Conservation (phyloP, 306 rosid genomes). For the Vigna angularis region DNA sequence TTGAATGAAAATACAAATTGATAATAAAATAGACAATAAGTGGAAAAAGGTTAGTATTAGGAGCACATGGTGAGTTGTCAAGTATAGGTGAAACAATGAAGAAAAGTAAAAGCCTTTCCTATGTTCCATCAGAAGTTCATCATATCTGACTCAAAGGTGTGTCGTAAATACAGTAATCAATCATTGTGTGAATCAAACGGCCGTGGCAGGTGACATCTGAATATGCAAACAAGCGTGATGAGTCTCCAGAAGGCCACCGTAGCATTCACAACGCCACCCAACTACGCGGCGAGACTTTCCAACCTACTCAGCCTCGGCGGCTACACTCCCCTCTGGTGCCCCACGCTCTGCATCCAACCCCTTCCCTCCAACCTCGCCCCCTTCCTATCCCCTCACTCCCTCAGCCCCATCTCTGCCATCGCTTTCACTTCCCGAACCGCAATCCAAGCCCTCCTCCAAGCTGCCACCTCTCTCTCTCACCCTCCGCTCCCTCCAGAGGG, state of each 20-base stretch:
- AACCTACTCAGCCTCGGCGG: conserved; percentile 54
- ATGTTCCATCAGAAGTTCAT: too few relatives aligned
- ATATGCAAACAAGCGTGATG: background rate
- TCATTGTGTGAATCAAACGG: too few relatives aligned
- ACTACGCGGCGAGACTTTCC: conserved; percentile 69
- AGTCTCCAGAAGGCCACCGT: conserved; percentile 37
- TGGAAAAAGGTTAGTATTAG: too few relatives aligned
- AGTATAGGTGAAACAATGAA: too few relatives aligned
- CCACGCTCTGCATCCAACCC: conserved; percentile 59
- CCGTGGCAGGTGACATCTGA: background rate
- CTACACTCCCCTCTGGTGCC: conserved; percentile 65
- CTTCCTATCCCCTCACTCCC: conserved; percentile 54
- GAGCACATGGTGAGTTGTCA: too few relatives aligned
- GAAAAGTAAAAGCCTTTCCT: too few relatives aligned
- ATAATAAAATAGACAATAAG: too few relatives aligned
- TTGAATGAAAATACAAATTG: too few relatives aligned
- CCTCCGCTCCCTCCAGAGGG: conserved; percentile 61
- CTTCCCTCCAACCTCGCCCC: conserved; percentile 57
- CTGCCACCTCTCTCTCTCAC: conserved; percentile 43
- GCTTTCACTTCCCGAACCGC: conserved; percentile 83
- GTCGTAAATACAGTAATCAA: too few relatives aligned
- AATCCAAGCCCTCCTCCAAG: conserved; percentile 59
- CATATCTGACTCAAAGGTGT: too few relatives aligned
- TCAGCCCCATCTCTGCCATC: conserved; percentile 64
- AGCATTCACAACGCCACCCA: conserved; percentile 76